phyloP scores from a whole-genome alignment of 1,284 basidiomycete species.

The Pisolithus thermaeus region DNA sequence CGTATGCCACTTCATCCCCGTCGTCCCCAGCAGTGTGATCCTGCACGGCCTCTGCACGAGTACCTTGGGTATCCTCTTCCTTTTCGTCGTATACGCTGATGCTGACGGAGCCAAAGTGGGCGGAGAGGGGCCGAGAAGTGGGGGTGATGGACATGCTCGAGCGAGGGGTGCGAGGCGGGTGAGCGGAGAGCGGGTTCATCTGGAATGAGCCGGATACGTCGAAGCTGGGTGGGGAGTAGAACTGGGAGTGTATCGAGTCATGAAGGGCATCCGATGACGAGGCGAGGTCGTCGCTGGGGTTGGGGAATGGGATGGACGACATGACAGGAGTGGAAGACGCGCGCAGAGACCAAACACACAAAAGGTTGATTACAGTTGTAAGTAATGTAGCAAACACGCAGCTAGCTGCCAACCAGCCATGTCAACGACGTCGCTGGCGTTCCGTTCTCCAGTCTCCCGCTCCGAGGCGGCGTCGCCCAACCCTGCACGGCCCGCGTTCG shows the following conservation, averaged over 20 bases:
- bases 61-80: constrained; percentile 30
- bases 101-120: constrained; percentile 17
- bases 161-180: constrained; percentile 70
- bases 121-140: not conserved
- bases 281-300: constrained; percentile 31
- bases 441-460: constrained; percentile 30
- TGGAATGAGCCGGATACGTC: constrained; percentile 49
- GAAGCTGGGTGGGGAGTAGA: constrained; percentile 36
- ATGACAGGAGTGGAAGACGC: constrained; percentile 25
- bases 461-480: constrained; percentile 29
- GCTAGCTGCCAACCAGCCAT: constrained; percentile 7
- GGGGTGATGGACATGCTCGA: constrained; percentile 17
- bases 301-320: constrained; percentile 48
- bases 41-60: constrained; percentile 30
- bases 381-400: not conserved
- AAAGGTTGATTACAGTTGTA: not conserved
- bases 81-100: constrained; percentile 24
- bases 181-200: constrained; percentile 71
- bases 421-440: constrained; percentile 22
- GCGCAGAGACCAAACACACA: not conserved
- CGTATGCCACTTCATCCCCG: constrained; percentile 39
- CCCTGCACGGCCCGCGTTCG: constrained; percentile 48
- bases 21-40: constrained; percentile 27
- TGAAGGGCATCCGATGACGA: constrained; percentile 32
- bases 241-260: constrained; percentile 31